phyloP scores from a whole-genome alignment of 2,329 filamentous ascomycete species.

The Colletotrichum karsti region DNA sequence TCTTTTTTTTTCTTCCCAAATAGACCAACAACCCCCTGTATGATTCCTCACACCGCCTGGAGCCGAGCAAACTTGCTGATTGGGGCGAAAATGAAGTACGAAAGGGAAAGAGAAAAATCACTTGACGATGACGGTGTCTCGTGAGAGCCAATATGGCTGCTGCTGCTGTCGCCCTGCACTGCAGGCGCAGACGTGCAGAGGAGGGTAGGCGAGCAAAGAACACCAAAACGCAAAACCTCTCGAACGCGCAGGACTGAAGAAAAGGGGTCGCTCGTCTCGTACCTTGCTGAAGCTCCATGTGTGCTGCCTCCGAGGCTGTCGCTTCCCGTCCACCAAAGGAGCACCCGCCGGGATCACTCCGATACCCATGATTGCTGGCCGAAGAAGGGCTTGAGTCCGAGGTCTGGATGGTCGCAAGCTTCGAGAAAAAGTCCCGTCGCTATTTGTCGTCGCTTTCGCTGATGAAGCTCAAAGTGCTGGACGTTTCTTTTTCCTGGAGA shows the following conservation, averaged over 20 bases:
- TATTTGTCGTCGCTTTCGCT: background rate
- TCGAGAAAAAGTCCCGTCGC: background rate
- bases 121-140: constrained; percentile 7
- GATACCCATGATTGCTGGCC: constrained; percentile 21
- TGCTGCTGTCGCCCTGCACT: background rate
- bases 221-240: too few relatives aligned
- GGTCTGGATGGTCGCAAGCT: background rate
- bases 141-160: background rate
- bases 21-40: background rate
- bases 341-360: constrained; percentile 26
- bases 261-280: too few relatives aligned
- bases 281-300: constrained; percentile 54
- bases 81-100: background rate
- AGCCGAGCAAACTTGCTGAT: background rate
- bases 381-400: background rate
- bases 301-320: constrained; percentile 40
- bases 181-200: too few relatives aligned
- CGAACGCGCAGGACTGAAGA: too few relatives aligned
- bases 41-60: constrained; percentile 26
- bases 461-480: background rate
- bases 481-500: background rate
- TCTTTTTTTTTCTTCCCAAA: background rate
- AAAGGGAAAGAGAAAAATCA: background rate
- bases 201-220: too few relatives aligned
- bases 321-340: constrained; percentile 13